Base-by-base conservation (phyloP, 139 green algal species). In the Chlorella sp. region DNA sequence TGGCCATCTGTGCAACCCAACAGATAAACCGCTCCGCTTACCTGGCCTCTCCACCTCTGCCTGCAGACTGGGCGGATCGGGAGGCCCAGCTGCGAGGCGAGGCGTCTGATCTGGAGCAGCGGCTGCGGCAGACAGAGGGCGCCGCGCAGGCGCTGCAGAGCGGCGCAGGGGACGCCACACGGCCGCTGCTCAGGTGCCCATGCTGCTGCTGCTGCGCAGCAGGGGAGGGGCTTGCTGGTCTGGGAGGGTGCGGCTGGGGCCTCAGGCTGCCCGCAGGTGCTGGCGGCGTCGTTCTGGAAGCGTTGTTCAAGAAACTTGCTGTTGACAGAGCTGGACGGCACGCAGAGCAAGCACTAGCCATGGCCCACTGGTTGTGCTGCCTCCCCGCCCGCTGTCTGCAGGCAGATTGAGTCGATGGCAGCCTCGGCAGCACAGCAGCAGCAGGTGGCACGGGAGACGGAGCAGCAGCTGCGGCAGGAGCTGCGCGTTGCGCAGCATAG, bases 371-470 rank as follows among this genome's bases (percentile, higher is more conserved):
- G 5, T 57, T 57, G 9, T 57, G 48, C 48, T 57, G 48, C 48
- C 48, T 16, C 48, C 48, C 48, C 48, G 16, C 21, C 1, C 0
- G 3, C 42, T 28, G 40, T 32, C 21, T 93, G 87, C 85, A 93
- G 92, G 73, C 93, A 96, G 86, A 90, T 96, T 12, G 91, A 96
- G 86, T 81, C 94, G 7, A 92, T 95, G n/a, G 89, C 93, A 69
- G 89, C 92, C 40, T 79, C 79, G 21, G 61, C 53, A 0, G 64
- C 85, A 34, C 92, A 85, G 32, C 93, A 94, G 86, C 85, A 91
- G 40, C 61, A 71, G 37, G 88, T 90, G 34, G 87, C 86, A 3
- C 57, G 90, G 0, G 90, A 94, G 26, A 80, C 91, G 42, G 92
- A 96, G 90, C 60, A 66, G 26, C 36, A 40, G 76, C 57, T 95